Evolutionary conservation across 352 stramenopile species (phyloP).

Genomic region (Phytophthora pluvialis): DNA sequence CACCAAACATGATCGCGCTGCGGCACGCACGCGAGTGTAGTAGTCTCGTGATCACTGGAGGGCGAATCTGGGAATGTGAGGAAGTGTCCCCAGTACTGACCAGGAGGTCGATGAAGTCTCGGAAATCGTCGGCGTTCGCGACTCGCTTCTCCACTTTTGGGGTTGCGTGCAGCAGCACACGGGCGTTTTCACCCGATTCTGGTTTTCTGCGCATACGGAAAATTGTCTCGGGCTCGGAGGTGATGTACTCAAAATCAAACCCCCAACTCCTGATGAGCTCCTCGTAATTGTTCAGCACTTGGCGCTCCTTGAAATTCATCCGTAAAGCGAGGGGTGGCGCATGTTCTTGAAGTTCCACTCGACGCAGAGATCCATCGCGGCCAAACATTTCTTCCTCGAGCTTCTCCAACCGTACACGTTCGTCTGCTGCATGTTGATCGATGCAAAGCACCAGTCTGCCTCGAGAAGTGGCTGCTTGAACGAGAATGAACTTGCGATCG

Average conservation of each 20-base stretch:
- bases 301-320: constrained; percentile 63
- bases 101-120: constrained; percentile 85
- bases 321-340: constrained; percentile 53
- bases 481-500: constrained; percentile 92
- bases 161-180: constrained; percentile 44
- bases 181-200: constrained; percentile 5
- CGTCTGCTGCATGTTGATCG: constrained; percentile 93
- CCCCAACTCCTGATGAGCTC: constrained; percentile 81
- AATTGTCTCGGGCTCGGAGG: constrained; percentile 9
- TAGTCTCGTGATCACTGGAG: constrained; percentile 81
- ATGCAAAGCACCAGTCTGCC: constrained; percentile 75
- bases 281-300: constrained; percentile 48
- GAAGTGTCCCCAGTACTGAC: constrained; percentile 27
- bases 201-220: constrained; percentile 2
- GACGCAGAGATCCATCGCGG: constrained; percentile 47
- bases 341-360: constrained; percentile 64
- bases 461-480: constrained; percentile 36
- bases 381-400: constrained; percentile 81
- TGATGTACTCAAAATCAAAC: constrained; percentile 64
- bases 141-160: constrained; percentile 79
- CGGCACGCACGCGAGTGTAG: constrained; percentile 90
- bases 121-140: constrained; percentile 75
- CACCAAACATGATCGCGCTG: constrained; percentile 94
- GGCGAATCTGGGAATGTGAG: constrained; percentile 44
- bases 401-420: constrained; percentile 86